Evolutionary conservation across 345 rosid genomes (phyloP).

Genomic region (Pistacia atlantica): DNA sequence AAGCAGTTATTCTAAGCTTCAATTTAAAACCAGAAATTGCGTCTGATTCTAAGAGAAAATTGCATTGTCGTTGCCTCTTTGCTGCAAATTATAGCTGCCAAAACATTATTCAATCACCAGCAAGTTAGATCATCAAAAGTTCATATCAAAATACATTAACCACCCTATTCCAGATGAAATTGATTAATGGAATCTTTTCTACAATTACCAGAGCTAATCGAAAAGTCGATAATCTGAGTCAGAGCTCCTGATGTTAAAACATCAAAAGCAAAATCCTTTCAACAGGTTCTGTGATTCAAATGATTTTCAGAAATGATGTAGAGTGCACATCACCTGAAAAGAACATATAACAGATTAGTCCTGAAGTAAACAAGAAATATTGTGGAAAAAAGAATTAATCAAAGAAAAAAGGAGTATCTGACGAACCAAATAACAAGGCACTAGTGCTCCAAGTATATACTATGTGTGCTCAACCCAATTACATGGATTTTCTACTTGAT

Average conservation of each 20-base stretch:
- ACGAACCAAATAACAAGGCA: too few relatives aligned
- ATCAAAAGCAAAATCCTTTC: neutral
- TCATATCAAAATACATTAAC: neutral
- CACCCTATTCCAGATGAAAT: neutral
- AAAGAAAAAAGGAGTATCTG: too few relatives aligned
- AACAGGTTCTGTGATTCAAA: neutral
- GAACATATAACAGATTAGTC: neutral
- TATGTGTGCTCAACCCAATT: too few relatives aligned
- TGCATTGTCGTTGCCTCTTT: neutral
- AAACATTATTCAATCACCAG: neutral
- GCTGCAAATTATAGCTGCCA: neutral
- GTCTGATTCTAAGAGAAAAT: slow-evolving; percentile 11
- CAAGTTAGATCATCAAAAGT: neutral
- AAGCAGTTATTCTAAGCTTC: neutral
- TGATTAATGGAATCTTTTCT: neutral
- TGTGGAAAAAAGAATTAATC: neutral
- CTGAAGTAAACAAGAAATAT: neutral
- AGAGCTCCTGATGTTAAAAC: neutral
- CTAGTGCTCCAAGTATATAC: too few relatives aligned
- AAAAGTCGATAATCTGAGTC: neutral
- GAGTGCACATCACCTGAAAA: slow-evolving; percentile 7
- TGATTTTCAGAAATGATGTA: slow-evolving; percentile 5
- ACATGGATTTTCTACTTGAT: too few relatives aligned
- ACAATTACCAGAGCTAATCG: neutral
- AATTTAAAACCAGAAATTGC: neutral